Percentiles rank a stretch among this genome's conserved stretches.
Conservation (phyloP, 805 yeast genomes). For the Tanozyma kutaoensis region DNA sequence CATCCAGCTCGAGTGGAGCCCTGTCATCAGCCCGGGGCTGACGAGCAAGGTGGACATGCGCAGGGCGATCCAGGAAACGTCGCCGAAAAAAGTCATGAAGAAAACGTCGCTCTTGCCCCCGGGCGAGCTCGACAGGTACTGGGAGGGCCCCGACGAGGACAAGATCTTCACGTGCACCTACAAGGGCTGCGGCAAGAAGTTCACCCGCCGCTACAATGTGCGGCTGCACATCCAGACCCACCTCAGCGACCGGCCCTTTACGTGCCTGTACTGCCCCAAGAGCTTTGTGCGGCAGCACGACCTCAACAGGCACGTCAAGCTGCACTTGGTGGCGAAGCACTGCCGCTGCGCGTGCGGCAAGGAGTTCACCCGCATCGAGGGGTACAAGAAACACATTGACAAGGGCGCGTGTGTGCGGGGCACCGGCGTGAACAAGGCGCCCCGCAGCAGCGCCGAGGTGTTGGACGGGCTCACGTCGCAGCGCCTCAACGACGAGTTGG, state of each 20-base stretch:
- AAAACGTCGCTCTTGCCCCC: slow-evolving; percentile 69
- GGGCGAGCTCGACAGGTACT: slow-evolving; percentile 75
- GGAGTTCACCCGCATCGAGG: slow-evolving; percentile 81
- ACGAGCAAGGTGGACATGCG: slow-evolving; percentile 4
- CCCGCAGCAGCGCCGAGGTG: background rate
- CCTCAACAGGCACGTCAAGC: slow-evolving; percentile 75
- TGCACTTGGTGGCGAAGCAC: slow-evolving; percentile 63
- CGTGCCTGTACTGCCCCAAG: slow-evolving; percentile 65
- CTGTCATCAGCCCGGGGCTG: slow-evolving; percentile 19
- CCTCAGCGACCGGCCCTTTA: slow-evolving; percentile 84
- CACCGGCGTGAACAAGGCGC: background rate
- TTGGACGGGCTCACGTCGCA: slow-evolving; percentile 6
- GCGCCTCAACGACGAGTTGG: slow-evolving; percentile 7
- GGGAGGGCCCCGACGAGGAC: slow-evolving; percentile 66
- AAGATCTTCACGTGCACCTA: slow-evolving; percentile 64
- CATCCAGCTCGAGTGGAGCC: slow-evolving; percentile 29
- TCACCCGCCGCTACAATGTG: slow-evolving; percentile 82
- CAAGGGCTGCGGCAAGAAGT: slow-evolving; percentile 68
- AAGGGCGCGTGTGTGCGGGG: slow-evolving; percentile 50
- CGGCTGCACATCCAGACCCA: slow-evolving; percentile 96
- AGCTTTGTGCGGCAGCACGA: slow-evolving; percentile 95
- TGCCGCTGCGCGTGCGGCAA: slow-evolving; percentile 85
- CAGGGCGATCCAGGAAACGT: slow-evolving; percentile 23
- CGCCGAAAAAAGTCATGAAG: slow-evolving; percentile 35
- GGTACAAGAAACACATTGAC: slow-evolving; percentile 66